Evolutionary conservation across 441 rosid genomes (phyloP).

Genomic region (Melastoma candidum): DNA sequence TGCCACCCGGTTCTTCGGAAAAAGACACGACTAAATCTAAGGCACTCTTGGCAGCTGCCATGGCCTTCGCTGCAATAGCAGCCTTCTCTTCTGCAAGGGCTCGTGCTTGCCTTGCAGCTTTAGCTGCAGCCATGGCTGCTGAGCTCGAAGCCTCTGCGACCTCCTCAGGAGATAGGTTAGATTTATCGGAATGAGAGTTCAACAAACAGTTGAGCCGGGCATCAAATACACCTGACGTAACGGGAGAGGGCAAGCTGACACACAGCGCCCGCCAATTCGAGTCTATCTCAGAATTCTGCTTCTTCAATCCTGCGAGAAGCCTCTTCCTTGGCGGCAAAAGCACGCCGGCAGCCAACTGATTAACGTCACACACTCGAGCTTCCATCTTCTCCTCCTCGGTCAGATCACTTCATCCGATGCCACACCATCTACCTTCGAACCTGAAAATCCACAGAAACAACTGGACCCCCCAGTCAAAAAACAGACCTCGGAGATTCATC

Average conservation of each 20-base stretch:
- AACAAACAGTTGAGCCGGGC: constrained; percentile 41
- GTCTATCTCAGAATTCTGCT: too few relatives aligned
- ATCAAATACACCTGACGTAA: constrained; percentile 28
- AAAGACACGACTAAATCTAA: constrained; percentile 59
- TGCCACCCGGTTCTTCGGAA: constrained; percentile 35
- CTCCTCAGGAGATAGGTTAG: constrained; percentile 47
- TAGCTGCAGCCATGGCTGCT: constrained; percentile 45
- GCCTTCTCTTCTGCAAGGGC: constrained; percentile 77
- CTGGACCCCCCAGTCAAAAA: too few relatives aligned
- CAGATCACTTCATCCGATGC: too few relatives aligned
- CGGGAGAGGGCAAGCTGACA: constrained; percentile 16
- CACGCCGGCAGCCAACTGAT: too few relatives aligned
- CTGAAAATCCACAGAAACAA: too few relatives aligned
- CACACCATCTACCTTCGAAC: too few relatives aligned
- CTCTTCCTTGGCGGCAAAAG: too few relatives aligned
- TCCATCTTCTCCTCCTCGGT: too few relatives aligned
- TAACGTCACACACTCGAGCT: too few relatives aligned
- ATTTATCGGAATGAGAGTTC: constrained; percentile 26
- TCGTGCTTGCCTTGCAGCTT: constrained; percentile 64
- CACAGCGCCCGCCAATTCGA: too few relatives aligned
- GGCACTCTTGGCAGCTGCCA: constrained; percentile 68
- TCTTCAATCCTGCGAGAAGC: too few relatives aligned
- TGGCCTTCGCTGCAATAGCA: constrained; percentile 56
- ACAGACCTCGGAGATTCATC: too few relatives aligned
- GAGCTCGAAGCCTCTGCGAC: constrained; percentile 50